Conservation (phyloP, 495 filamentous ascomycete species). For the Penicillium fimorum region DNA sequence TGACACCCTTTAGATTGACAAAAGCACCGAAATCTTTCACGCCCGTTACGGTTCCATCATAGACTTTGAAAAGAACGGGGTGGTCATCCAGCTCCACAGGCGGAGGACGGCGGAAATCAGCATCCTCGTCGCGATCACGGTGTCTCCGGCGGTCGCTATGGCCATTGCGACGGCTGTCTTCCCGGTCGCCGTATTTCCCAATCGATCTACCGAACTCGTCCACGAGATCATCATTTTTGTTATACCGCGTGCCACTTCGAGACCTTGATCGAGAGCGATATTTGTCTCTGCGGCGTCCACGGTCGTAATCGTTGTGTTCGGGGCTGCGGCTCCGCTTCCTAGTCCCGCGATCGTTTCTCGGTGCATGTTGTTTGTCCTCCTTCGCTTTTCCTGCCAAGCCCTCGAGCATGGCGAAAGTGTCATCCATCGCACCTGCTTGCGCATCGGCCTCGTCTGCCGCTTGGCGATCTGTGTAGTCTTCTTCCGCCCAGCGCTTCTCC, state of each 20-base stretch:
- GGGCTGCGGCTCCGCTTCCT: constrained; percentile 76
- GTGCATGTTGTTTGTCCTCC: constrained; percentile 36
- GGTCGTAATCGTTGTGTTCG: constrained; percentile 56
- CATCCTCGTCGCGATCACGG: constrained; percentile 51
- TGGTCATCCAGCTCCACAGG: constrained; percentile 77
- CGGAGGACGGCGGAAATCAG: constrained; percentile 70
- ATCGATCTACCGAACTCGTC: constrained; percentile 63
- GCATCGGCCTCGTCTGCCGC: constrained; percentile 34
- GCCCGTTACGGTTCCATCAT: constrained; percentile 84
- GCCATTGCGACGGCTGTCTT: constrained; percentile 45
- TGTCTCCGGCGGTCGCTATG: constrained; percentile 37
- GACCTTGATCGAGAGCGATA: constrained; percentile 59
- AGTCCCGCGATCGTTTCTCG: constrained; percentile 37
- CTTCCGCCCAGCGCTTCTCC: constrained; percentile 57
- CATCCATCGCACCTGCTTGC: constrained; percentile 71
- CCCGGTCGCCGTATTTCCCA: constrained; percentile 35
- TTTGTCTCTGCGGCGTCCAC: constrained; percentile 50
- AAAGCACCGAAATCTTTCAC: constrained; percentile 96
- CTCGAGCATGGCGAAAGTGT: constrained; percentile 89
- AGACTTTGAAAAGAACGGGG: constrained; percentile 82
- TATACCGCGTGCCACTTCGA: constrained; percentile 42
- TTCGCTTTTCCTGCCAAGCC: constrained; percentile 71
- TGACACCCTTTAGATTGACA: constrained; percentile 84
- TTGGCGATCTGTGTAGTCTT: constrained; percentile 34
- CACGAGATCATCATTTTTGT: constrained; percentile 54